These are phyloP conservation scores for Tritrichomonas foetus DNA, from an alignment of 208 protist species.

Conservation along the genomic window DNA sequence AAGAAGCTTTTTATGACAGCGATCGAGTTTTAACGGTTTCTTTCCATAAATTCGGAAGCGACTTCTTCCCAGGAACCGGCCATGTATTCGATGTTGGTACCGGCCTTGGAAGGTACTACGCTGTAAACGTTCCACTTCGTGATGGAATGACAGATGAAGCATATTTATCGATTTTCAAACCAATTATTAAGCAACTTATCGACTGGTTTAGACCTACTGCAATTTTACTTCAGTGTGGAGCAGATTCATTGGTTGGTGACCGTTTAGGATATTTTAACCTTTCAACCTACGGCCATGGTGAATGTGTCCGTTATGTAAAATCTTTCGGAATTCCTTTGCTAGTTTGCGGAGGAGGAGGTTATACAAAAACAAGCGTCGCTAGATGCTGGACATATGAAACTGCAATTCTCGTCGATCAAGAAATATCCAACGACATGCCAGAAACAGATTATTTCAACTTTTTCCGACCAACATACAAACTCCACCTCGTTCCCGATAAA, in stretches of 20 bases:
- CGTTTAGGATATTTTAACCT: slow-evolving; percentile 90
- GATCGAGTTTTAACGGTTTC: slow-evolving; percentile 98
- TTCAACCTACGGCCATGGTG: slow-evolving; percentile 72
- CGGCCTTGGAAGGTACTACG: slow-evolving; percentile 69
- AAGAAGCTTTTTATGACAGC: slow-evolving; percentile 93
- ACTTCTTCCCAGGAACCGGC: slow-evolving; percentile 78
- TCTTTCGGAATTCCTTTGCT: slow-evolving; percentile 39
- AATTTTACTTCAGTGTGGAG: slow-evolving; percentile 97
- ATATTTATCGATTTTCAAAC: slow-evolving; percentile 82
- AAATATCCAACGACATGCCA: slow-evolving; percentile 10
- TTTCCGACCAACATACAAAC: slow-evolving; percentile 51
- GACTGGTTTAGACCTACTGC: slow-evolving; percentile 80
- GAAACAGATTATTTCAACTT: slow-evolving; percentile 13
- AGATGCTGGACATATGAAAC: slow-evolving; percentile 43
- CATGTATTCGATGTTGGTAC: slow-evolving; percentile 66
- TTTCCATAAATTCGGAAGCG: slow-evolving; percentile 90
- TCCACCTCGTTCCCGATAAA: slow-evolving; percentile 59
- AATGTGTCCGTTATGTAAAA: slow-evolving; percentile 69
- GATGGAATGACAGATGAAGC: slow-evolving; percentile 71
- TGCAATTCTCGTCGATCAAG: neutral
- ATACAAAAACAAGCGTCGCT: slow-evolving; percentile 36
- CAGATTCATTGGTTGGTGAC: slow-evolving; percentile 92
- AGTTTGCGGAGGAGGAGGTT: slow-evolving; percentile 40
- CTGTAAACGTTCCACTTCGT: slow-evolving; percentile 69
- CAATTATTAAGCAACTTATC: slow-evolving; percentile 79